These are phyloP conservation scores for Platanthera zijinensis DNA, from an alignment of 106 monocot species.

Conservation along the genomic window DNA sequence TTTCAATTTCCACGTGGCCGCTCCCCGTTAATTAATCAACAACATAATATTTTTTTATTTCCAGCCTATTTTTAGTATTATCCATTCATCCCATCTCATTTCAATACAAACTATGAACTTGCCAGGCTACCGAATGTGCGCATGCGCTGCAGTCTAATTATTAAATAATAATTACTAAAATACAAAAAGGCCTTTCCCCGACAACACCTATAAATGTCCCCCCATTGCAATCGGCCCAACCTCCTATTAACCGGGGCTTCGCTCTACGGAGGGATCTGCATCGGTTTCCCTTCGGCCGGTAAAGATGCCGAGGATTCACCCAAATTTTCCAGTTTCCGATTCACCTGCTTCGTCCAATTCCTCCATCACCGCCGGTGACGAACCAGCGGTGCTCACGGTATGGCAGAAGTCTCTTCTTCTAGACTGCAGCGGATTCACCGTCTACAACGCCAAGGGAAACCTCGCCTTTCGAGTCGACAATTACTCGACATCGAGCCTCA, in stretches of 20 bases:
- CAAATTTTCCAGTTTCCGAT: conserved; percentile 14
- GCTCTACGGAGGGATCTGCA: background rate
- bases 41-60: too few relatives aligned
- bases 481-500: conserved; percentile 20
- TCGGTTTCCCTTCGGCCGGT: background rate
- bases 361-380: conserved; percentile 13
- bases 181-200: background rate
- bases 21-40: too few relatives aligned
- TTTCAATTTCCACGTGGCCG: too few relatives aligned
- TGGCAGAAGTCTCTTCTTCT: conserved; percentile 61
- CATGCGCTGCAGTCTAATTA: background rate
- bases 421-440: conserved; percentile 56
- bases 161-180: background rate
- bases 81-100: too few relatives aligned
- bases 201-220: background rate
- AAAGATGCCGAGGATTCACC: conserved; percentile 48
- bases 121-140: background rate
- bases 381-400: conserved; percentile 34
- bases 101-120: background rate
- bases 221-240: background rate
- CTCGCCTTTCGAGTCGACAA: conserved; percentile 56
- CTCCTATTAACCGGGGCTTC: background rate
- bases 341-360: conserved; percentile 7
- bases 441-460: conserved; percentile 35
- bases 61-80: too few relatives aligned